Evolutionary conservation across 164 flowering plant genomes (phyloP), one percentile per base, ranked within the genome.

Genomic region (Protea cynaroides): DNA sequence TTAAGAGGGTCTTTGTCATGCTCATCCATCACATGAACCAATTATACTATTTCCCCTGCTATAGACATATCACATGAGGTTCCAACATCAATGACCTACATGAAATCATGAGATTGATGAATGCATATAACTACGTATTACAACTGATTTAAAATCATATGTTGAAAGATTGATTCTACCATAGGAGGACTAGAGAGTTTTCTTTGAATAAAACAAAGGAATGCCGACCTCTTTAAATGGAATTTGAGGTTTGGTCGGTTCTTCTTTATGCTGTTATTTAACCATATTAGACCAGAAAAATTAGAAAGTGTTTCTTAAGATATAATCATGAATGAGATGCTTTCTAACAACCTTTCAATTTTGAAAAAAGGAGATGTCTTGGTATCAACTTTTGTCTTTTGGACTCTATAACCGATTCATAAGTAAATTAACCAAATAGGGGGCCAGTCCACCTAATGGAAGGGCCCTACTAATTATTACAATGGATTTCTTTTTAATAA

Each of bases 61-160:
- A 58, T 52, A 51, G 65, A n/a, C 50, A 64, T 36, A 59, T 64
- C 58, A 64, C 51, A 54, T 64, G 17, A 29, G 50, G 36, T 38
- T 54, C 51, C 59, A 64, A 64, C 59, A 52, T 46, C 58, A 7
- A 37, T 63, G 65, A 29, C 65, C 64, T 24, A 19, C 44, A 18
- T 53, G 58, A 9, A 53, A 64, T 64, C 59, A 64, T 64, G 46
- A 53, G 66, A 47, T 13, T 13, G 19, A 19, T 13, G 19, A 19
- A 19, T n/a, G 15, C 53, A 36, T 21, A 1, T 7, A 34, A 19
- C 46, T 63, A 4, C 22, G 25, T 52, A 52, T 21, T 52, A 0
- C 24, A 52, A 19, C 21, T 15, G n/a, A 29, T 56, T 17, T 15
- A 34, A 54, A 37, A 53, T 38, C 36, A 40, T 53, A 25, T 34